phyloP scores from a whole-genome alignment of 371 early-diverging fungal species.

The Nematocida sp. region DNA sequence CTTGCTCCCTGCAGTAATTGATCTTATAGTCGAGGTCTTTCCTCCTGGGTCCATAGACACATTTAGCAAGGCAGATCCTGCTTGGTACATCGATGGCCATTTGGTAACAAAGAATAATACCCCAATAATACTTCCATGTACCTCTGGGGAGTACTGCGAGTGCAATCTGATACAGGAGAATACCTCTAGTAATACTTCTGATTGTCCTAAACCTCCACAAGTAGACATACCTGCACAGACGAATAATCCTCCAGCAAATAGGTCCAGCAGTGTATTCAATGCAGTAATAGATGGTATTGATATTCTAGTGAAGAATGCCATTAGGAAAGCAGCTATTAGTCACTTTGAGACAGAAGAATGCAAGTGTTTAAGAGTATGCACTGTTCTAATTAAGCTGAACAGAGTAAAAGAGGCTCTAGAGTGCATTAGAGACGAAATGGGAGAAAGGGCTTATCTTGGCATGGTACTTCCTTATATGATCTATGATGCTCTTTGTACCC shows the following conservation, averaged over 20 bases:
- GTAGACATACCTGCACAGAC: not conserved
- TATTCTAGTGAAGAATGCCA: conserved; percentile 9
- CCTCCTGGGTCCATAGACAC: not conserved
- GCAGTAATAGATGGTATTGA: not conserved
- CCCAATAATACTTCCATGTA: conserved; percentile 6
- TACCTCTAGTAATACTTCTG: too few relatives aligned
- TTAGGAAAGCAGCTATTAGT: conserved; percentile 3
- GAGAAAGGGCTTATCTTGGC: not conserved
- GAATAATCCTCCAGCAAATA: too few relatives aligned
- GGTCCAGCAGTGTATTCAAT: not conserved
- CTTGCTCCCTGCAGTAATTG: conserved; percentile 1
- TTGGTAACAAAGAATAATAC: not conserved
- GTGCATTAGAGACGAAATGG: conserved; percentile 31
- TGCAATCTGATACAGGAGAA: too few relatives aligned
- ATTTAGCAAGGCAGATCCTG: conserved; percentile 19
- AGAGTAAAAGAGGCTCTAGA: conserved; percentile 3
- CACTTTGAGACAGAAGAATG: conserved; percentile 4
- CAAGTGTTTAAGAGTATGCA: not conserved
- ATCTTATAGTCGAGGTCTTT: conserved; percentile 32
- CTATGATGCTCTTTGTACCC: not conserved
- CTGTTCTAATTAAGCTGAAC: conserved; percentile 36
- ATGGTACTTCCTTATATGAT: conserved; percentile 17
- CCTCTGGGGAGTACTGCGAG: not conserved
- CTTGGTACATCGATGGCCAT: conserved; percentile 30
- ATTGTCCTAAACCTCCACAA: too few relatives aligned